These are phyloP conservation scores for Neotropicomus parvogracilis DNA, from an alignment of 1,284 basidiomycete species.

Conservation along the genomic window DNA sequence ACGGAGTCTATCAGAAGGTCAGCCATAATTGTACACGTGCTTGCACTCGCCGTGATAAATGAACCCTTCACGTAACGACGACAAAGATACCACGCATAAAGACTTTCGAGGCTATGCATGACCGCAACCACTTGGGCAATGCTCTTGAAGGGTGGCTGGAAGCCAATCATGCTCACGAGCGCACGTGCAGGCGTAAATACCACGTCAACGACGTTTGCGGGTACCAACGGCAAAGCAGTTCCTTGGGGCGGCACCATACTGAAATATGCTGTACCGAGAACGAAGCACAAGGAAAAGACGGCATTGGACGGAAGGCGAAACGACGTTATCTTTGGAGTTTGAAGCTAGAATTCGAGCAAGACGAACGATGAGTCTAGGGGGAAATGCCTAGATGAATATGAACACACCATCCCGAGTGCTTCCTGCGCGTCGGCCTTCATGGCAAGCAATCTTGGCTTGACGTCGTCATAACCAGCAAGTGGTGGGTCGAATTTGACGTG, in stretches of 20 bases:
- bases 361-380: background rate
- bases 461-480: conserved; percentile 68
- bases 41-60: conserved; percentile 47
- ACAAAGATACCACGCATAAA: conserved; percentile 55
- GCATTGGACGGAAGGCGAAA: conserved; percentile 40
- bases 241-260: conserved; percentile 37
- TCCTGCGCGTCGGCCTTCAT: conserved; percentile 56
- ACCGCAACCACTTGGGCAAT: conserved; percentile 16
- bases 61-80: conserved; percentile 54
- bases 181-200: conserved; percentile 23
- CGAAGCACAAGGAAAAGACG: conserved; percentile 3
- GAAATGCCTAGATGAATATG: background rate
- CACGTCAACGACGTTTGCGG: conserved; percentile 26
- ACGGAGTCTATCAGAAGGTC: conserved; percentile 6
- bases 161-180: conserved; percentile 17
- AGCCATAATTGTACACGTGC: background rate
- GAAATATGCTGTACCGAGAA: conserved; percentile 35
- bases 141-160: conserved; percentile 12
- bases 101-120: conserved; percentile 48
- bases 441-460: conserved; percentile 68
- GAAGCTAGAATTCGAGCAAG: background rate
- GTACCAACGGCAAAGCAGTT: conserved; percentile 26
- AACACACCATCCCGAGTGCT: conserved; percentile 37
- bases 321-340: background rate
- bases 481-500: conserved; percentile 64